Percentiles rank a stretch among this genome's conserved stretches.
phyloP scores from a whole-genome alignment of 1,284 basidiomycete species.

The Apiotrichum gamsii region DNA sequence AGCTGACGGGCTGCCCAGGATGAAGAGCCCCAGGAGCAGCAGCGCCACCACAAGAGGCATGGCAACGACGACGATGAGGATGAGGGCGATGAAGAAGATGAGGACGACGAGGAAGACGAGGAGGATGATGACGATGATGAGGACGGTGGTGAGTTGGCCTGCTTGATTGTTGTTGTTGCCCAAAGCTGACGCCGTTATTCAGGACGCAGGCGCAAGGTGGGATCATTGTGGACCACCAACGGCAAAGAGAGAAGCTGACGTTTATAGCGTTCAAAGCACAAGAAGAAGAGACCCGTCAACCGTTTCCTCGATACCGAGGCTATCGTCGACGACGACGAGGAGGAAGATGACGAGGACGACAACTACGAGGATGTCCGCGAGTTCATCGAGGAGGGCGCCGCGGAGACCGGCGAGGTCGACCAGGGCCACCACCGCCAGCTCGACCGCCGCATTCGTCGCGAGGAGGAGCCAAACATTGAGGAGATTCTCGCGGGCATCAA shows the following conservation, averaged over 20 bases:
- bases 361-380: slow-evolving; percentile 56
- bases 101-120: slow-evolving; percentile 52
- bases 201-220: slow-evolving; percentile 6
- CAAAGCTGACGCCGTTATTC: neutral
- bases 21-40: slow-evolving; percentile 37
- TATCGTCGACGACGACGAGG: slow-evolving; percentile 84
- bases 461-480: slow-evolving; percentile 76
- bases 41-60: slow-evolving; percentile 46
- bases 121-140: slow-evolving; percentile 45
- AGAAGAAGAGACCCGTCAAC: slow-evolving; percentile 57
- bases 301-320: slow-evolving; percentile 94
- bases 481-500: slow-evolving; percentile 79
- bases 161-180: neutral
- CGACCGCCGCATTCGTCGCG: slow-evolving; percentile 66
- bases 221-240: slow-evolving; percentile 54
- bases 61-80: slow-evolving; percentile 31
- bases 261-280: slow-evolving; percentile 7
- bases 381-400: slow-evolving; percentile 72
- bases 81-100: slow-evolving; percentile 27
- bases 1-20: slow-evolving; percentile 2
- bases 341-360: slow-evolving; percentile 89
- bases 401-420: slow-evolving; percentile 57
- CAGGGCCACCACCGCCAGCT: slow-evolving; percentile 66
- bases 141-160: slow-evolving; percentile 3
- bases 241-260: slow-evolving; percentile 50